Evolutionary conservation across 106 monocot genomes (phyloP).

Genomic region (Posidonia australis): DNA sequence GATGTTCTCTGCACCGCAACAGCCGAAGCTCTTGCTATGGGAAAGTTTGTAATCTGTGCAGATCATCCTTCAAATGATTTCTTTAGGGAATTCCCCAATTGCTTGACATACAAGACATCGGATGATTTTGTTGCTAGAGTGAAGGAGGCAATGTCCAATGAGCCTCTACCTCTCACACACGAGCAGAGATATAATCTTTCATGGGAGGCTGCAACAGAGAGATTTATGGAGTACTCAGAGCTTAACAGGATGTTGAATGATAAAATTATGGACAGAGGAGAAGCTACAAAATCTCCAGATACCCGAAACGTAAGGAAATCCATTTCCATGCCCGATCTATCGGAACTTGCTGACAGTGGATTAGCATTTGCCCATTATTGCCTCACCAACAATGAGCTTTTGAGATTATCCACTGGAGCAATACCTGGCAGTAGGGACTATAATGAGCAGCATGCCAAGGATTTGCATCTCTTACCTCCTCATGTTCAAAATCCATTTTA

Average conservation of each 20-base stretch:
- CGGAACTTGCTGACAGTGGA: conserved; percentile 58
- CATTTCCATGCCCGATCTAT: conserved; percentile 44
- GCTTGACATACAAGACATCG: conserved; percentile 80
- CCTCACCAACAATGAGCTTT: conserved; percentile 72
- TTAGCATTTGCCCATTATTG: conserved; percentile 84
- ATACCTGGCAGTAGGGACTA: conserved; percentile 72
- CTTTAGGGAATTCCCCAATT: conserved; percentile 86
- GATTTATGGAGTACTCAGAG: conserved; percentile 83
- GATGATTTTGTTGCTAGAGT: conserved; percentile 75
- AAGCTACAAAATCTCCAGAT: neutral
- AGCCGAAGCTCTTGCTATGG: conserved; percentile 99
- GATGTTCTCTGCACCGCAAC: conserved; percentile 98
- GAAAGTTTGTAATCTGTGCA: conserved; percentile 95
- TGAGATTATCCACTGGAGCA: conserved; percentile 79
- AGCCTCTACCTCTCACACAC: conserved; percentile 67
- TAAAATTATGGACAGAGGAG: conserved; percentile 13
- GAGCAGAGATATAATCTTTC: conserved; percentile 79
- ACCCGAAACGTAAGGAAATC: conserved; percentile 34
- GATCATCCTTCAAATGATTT: conserved; percentile 99
- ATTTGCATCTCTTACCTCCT: conserved; percentile 73
- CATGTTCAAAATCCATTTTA: conserved; percentile 67
- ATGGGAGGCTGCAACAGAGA: conserved; percentile 94
- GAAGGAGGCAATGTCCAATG: conserved; percentile 59
- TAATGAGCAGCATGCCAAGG: conserved; percentile 55
- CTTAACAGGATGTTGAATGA: conserved; percentile 49